phyloP scores from a whole-genome alignment of 495 filamentous ascomycete species.

The Pseudevernia furfuracea region DNA sequence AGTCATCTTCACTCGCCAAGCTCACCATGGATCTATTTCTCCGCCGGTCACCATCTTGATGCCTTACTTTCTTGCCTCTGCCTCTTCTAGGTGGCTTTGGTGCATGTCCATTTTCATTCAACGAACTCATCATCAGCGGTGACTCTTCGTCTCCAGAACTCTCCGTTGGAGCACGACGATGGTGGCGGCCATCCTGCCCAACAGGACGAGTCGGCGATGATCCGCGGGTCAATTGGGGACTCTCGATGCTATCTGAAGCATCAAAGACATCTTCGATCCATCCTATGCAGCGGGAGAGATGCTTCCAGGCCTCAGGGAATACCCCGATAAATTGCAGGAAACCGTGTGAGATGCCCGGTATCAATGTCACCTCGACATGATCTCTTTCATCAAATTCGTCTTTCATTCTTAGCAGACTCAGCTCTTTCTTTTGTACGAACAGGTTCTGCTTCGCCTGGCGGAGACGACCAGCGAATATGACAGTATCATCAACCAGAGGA shows the following conservation, averaged over 20 bases:
- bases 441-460: conserved; percentile 70
- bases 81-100: conserved; percentile 13
- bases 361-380: conserved; percentile 69
- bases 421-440: conserved; percentile 52
- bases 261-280: conserved; percentile 74
- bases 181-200: conserved; percentile 27
- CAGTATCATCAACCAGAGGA: conserved; percentile 91
- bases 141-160: conserved; percentile 72
- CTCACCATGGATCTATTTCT: conserved; percentile 57
- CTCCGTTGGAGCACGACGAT: conserved; percentile 46
- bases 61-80: conserved; percentile 16
- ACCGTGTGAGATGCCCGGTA: conserved; percentile 85
- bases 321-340: conserved; percentile 84
- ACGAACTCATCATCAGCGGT: conserved; percentile 65
- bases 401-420: conserved; percentile 48
- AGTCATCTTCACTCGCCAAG: conserved; percentile 74
- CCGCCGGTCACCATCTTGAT: conserved; percentile 26
- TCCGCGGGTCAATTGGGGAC: conserved; percentile 1
- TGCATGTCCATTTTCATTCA: conserved; percentile 26
- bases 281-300: conserved; percentile 61
- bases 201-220: conserved; percentile 19
- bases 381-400: conserved; percentile 64
- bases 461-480: conserved; percentile 85
- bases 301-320: conserved; percentile 78
- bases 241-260: conserved; percentile 13